phyloP scores from a whole-genome alignment of 2,329 filamentous ascomycete genomes.

The Monilinia vaccinii-corymbosi region DNA sequence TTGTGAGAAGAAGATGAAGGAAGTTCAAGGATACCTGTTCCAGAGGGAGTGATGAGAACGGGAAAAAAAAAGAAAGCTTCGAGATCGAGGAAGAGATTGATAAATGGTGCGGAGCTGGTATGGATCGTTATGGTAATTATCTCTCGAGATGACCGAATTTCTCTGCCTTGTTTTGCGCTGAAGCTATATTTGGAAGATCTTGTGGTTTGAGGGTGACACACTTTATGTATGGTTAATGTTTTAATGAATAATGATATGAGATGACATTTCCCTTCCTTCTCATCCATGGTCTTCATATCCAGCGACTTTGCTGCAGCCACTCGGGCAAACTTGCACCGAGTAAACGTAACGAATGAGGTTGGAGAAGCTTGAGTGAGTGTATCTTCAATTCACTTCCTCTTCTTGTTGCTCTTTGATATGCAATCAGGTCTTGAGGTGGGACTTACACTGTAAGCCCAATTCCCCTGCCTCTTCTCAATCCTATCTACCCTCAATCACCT shows the following conservation, averaged over 20 bases:
- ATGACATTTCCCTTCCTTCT: not conserved
- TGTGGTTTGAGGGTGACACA: not conserved
- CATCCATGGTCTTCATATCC: not conserved
- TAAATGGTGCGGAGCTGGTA: not conserved
- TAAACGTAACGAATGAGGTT: fast-evolving
- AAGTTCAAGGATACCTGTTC: too few relatives aligned
- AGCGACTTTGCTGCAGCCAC: not conserved
- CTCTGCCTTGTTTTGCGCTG: not conserved
- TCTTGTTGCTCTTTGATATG: not conserved
- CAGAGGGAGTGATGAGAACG: not conserved
- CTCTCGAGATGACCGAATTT: not conserved
- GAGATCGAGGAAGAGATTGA: not conserved
- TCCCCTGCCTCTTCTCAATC: not conserved
- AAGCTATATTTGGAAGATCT: not conserved
- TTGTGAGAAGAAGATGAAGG: not conserved
- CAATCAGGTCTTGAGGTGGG: not conserved
- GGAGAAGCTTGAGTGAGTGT: not conserved
- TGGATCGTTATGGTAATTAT: not conserved
- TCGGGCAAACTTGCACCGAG: not conserved
- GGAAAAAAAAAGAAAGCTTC: too few relatives aligned
- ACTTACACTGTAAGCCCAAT: not conserved
- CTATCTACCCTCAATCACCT: not conserved
- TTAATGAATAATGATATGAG: not conserved
- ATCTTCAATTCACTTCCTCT: not conserved
- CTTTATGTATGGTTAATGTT: not conserved